Evolutionary conservation across 176 grass and related monocot species (phyloP).

Genomic region (Triticum turgidum): DNA sequence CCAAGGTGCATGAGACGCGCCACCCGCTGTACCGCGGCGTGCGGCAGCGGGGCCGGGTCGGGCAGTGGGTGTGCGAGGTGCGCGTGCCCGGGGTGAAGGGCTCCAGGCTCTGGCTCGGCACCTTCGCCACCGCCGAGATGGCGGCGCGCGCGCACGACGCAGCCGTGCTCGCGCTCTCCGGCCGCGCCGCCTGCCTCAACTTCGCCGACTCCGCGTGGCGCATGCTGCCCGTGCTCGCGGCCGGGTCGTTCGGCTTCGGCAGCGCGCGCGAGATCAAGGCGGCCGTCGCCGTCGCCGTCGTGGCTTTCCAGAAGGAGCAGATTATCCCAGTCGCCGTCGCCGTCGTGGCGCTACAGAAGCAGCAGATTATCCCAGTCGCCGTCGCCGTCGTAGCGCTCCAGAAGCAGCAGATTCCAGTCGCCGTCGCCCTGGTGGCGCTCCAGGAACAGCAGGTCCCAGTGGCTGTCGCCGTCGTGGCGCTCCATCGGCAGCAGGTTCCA

Average conservation of each 20-base stretch:
- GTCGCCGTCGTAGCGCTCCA: no score
- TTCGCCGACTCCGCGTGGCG: slow-evolving; percentile 60
- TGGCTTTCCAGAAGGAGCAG: slow-evolving; percentile 5
- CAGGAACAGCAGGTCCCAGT: no score
- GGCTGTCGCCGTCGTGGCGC: no score
- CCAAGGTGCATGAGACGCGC: slow-evolving; percentile 72
- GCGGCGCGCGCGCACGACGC: slow-evolving; percentile 80
- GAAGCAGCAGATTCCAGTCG: no score
- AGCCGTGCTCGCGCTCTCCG: slow-evolving; percentile 47
- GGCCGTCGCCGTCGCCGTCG: slow-evolving; percentile 36
- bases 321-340: not conserved
- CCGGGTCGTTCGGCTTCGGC: not conserved
- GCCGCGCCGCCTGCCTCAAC: slow-evolving; percentile 54
- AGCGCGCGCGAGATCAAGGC: slow-evolving; percentile 30
- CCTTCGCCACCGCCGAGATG: slow-evolving; percentile 59
- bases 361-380: no score
- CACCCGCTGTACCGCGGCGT: slow-evolving; percentile 74
- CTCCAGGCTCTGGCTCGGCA: slow-evolving; percentile 74
- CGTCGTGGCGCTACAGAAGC: no score
- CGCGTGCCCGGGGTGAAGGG: slow-evolving; percentile 30
- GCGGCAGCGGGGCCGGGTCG: slow-evolving; percentile 27
- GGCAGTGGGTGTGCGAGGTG: slow-evolving; percentile 73
- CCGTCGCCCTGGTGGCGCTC: no score
- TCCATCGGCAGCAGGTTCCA: no score
- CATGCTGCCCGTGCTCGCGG: slow-evolving; percentile 20